These are phyloP conservation scores for Penicillium janthinellum DNA, from an alignment of 2,329 filamentous ascomycete genomes.

Conservation along the genomic window DNA sequence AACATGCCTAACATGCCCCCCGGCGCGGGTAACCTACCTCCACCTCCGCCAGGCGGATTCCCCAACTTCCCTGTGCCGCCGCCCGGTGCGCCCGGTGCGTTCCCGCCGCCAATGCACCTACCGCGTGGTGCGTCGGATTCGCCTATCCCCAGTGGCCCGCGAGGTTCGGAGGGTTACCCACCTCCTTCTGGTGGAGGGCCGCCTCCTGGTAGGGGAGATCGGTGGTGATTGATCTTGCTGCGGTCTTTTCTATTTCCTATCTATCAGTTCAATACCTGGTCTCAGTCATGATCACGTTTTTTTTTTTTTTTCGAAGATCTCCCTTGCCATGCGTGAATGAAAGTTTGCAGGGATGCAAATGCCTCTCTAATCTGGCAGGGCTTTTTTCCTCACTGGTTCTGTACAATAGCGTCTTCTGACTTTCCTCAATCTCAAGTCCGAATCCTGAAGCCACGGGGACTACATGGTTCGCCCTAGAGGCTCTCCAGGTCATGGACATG, in stretches of 20 bases:
- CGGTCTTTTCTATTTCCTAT: slow-evolving; percentile 6
- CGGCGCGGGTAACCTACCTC: slow-evolving; percentile 45
- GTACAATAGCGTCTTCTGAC: slow-evolving; percentile 23
- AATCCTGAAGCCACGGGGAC: background rate
- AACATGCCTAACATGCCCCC: slow-evolving; percentile 44
- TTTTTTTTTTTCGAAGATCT: background rate
- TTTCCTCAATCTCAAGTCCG: slow-evolving; percentile 4
- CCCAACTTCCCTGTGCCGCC: slow-evolving; percentile 31
- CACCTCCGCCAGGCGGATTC: slow-evolving; percentile 46
- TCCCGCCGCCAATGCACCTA: slow-evolving; percentile 46
- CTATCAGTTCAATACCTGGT: slow-evolving; percentile 1
- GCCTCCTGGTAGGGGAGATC: slow-evolving; percentile 34
- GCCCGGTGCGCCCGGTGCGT: slow-evolving; percentile 28
- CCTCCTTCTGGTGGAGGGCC: slow-evolving; percentile 34
- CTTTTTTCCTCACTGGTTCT: slow-evolving; percentile 17
- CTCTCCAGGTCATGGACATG: background rate
- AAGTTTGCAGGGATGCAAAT: background rate
- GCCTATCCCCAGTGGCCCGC: slow-evolving; percentile 32
- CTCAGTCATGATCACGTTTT: slow-evolving; percentile 12
- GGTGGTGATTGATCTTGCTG: slow-evolving; percentile 26
- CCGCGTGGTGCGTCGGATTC: slow-evolving; percentile 25
- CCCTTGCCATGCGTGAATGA: background rate
- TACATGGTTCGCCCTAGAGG: background rate
- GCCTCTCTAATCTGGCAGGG: background rate
- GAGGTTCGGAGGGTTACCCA: slow-evolving; percentile 32